phyloP scores from a whole-genome alignment of 768 basidiomycete species.

The Clitopilus hobsonii region DNA sequence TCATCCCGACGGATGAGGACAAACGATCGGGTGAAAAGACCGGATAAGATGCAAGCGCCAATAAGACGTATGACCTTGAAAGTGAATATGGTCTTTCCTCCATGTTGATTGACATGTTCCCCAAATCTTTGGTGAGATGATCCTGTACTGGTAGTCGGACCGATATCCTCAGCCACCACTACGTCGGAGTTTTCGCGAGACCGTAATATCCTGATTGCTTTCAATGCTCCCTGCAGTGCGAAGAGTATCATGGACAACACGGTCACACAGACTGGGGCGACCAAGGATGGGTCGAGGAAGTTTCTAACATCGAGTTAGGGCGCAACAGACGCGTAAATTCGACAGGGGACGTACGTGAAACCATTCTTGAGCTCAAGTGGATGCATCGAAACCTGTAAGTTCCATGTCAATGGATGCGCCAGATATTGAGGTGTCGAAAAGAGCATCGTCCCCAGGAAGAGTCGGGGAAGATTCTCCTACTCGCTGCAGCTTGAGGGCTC shows the following conservation, averaged over 20 bases:
- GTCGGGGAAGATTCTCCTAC: too few relatives aligned
- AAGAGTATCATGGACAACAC: too few relatives aligned
- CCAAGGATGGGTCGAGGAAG: too few relatives aligned
- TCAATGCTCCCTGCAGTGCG: too few relatives aligned
- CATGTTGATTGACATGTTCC: slow-evolving; percentile 35
- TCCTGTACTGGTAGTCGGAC: background rate
- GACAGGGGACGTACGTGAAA: background rate
- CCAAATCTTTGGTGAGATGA: slow-evolving; percentile 14
- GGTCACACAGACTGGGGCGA: too few relatives aligned
- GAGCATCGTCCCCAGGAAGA: too few relatives aligned
- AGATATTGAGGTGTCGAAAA: too few relatives aligned
- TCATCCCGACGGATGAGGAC: slow-evolving; percentile 16
- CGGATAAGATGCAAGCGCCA: slow-evolving; percentile 42
- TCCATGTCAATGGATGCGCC: too few relatives aligned
- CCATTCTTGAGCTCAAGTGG: background rate
- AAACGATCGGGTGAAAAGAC: slow-evolving; percentile 41
- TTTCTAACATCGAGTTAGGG: background rate
- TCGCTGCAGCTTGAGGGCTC: too few relatives aligned
- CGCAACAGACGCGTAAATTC: background rate
- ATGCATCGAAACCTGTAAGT: background rate
- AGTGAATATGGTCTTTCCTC: slow-evolving; percentile 42
- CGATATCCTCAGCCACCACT: background rate
- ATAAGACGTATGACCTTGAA: slow-evolving; percentile 43
- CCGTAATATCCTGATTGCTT: too few relatives aligned
- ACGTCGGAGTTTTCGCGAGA: background rate